phyloP scores from a whole-genome alignment of 768 basidiomycete species.

The Postia placenta region DNA sequence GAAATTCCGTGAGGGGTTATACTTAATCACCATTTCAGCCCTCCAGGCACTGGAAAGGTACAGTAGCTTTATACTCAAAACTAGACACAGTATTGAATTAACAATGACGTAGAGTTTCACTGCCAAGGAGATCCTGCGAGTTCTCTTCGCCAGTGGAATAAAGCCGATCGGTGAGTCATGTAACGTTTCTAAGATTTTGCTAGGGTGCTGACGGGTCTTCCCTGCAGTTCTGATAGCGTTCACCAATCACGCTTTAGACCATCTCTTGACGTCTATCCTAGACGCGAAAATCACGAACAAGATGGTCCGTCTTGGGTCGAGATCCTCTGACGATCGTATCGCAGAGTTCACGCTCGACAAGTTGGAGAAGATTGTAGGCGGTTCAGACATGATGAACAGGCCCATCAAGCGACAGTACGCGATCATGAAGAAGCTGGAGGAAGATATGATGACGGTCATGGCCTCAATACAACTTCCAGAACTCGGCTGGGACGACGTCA shows the following conservation, averaged over 20 bases:
- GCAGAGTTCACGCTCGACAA: constrained; percentile 54
- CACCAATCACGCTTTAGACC: constrained; percentile 78
- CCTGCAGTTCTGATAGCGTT: constrained; percentile 46
- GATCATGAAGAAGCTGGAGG: constrained; percentile 37
- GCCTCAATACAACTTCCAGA: constrained; percentile 19
- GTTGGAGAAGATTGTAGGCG: constrained; percentile 40
- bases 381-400: constrained; percentile 33
- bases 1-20: too few species aligned
- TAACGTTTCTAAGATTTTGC: too few species aligned
- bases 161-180: constrained; percentile 41
- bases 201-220: too few species aligned
- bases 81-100: too few species aligned
- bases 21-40: too few species aligned
- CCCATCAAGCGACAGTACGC: constrained; percentile 27
- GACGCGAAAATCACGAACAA: constrained; percentile 58
- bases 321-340: constrained; percentile 54
- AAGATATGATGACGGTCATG: constrained; percentile 43
- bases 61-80: neutral
- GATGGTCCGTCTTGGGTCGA: constrained; percentile 65
- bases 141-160: constrained; percentile 47
- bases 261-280: constrained; percentile 59
- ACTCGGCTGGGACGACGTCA: constrained; percentile 32
- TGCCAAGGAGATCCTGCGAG: constrained; percentile 61
- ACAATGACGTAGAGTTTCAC: constrained; percentile 64
- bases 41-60: constrained; percentile 78